Conservation (phyloP, 2,329 filamentous ascomycete species). For the Xylariales sp. region DNA sequence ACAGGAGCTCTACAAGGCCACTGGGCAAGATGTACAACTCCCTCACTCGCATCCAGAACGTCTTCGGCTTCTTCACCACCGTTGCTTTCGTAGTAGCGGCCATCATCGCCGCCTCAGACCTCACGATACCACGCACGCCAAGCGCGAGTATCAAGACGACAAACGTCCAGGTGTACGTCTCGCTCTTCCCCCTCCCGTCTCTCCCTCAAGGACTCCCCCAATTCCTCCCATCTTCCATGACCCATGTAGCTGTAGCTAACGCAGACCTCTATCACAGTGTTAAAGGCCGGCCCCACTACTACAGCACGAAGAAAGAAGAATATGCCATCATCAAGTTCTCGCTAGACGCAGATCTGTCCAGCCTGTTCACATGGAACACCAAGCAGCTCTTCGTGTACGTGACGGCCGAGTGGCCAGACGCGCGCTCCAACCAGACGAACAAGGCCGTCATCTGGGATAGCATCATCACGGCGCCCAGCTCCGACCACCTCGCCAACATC, state of each 20-base stretch:
- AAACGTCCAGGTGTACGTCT: slow-evolving; percentile 78
- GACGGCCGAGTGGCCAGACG: slow-evolving; percentile 65
- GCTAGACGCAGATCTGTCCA: slow-evolving; percentile 82
- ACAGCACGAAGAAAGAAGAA: slow-evolving; percentile 87
- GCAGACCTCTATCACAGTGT: slow-evolving; percentile 49
- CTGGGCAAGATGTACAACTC: slow-evolving; percentile 86
- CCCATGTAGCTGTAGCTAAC: not conserved
- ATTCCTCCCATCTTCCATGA: too few species aligned
- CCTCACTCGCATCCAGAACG: slow-evolving; percentile 79
- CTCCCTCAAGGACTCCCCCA: not conserved
- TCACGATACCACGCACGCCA: slow-evolving; percentile 66
- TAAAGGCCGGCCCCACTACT: slow-evolving; percentile 92
- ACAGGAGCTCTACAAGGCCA: too few species aligned
- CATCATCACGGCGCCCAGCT: slow-evolving; percentile 75
- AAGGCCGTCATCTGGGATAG: slow-evolving; percentile 92
- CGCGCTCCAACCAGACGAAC: slow-evolving; percentile 41
- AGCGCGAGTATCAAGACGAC: slow-evolving; percentile 59
- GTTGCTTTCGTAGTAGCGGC: slow-evolving; percentile 78
- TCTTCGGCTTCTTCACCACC: slow-evolving; percentile 97
- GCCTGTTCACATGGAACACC: slow-evolving; percentile 98
- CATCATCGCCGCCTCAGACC: slow-evolving; percentile 75
- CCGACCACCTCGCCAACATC: slow-evolving; percentile 58
- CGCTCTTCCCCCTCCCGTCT: not conserved
- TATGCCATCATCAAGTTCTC: slow-evolving; percentile 94
- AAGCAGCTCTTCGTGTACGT: slow-evolving; percentile 98